phyloP scores from a whole-genome alignment of 2,329 filamentous ascomycete genomes.

The Ceratocystis huliohia region DNA sequence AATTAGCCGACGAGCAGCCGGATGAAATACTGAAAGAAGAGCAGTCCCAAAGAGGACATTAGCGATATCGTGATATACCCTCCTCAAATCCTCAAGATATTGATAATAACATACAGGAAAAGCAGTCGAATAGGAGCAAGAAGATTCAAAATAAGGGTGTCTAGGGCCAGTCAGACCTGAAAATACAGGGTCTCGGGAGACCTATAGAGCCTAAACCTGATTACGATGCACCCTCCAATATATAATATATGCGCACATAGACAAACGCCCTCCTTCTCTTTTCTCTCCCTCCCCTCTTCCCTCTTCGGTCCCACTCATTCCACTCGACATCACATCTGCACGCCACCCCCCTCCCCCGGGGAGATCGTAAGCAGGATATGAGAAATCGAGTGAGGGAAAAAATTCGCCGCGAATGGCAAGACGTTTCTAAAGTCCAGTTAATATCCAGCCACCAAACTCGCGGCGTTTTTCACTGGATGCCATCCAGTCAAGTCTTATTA shows the following conservation, averaged over 20 bases:
- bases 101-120: neutral
- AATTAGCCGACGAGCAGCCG: neutral
- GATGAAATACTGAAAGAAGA: neutral
- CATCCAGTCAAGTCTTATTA: no score
- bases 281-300: neutral
- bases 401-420: neutral
- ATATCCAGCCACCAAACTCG: no score
- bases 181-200: conserved; percentile 1
- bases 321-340: neutral
- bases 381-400: neutral
- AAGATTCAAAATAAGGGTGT: neutral
- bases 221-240: neutral
- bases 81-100: neutral
- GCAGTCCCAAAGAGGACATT: neutral
- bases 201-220: neutral
- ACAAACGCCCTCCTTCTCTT: neutral
- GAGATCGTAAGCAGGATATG: neutral
- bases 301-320: neutral
- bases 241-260: neutral
- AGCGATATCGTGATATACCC: neutral
- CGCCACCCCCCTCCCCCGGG: neutral
- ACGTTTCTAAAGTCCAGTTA: no score
- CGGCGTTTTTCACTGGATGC: no score
- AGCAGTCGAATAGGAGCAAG: neutral
- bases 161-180: neutral